Evolutionary conservation across 1,284 basidiomycete species (phyloP).

Genomic region (Phellopilus nigrolimitatus): DNA sequence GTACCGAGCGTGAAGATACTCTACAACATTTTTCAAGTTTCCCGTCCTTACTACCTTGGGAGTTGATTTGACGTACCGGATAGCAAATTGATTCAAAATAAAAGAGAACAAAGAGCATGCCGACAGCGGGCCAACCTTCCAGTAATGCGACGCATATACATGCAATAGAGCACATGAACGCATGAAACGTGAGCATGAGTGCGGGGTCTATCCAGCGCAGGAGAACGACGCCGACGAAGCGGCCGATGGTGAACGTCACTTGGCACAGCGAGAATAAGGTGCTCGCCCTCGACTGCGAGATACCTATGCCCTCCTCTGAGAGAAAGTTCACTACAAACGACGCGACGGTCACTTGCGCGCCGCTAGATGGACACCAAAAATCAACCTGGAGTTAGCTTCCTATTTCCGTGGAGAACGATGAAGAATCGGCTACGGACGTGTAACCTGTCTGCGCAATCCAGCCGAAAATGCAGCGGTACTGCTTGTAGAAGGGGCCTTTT

Average conservation of each 20-base stretch:
- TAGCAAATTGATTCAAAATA: conserved; percentile 77
- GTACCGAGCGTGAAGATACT: conserved; percentile 72
- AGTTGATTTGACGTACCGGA: conserved; percentile 38
- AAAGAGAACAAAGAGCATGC: conserved; percentile 64
- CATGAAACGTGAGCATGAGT: conserved; percentile 54
- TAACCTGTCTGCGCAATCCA: conserved; percentile 70
- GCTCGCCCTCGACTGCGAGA: conserved; percentile 48
- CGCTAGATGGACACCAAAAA: conserved; percentile 34
- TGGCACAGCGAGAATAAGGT: conserved; percentile 70
- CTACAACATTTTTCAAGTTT: conserved; percentile 26
- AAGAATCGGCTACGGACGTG: conserved; percentile 37
- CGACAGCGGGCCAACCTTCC: conserved; percentile 52
- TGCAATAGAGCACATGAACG: conserved; percentile 48
- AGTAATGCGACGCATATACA: conserved; percentile 49
- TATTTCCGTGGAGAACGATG: not conserved
- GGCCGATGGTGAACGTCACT: conserved; percentile 66
- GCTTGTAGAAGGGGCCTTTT: conserved; percentile 61
- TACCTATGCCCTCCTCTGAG: conserved; percentile 56
- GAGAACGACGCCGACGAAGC: conserved; percentile 62
- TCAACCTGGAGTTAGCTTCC: too few species aligned
- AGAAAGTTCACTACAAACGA: conserved; percentile 71
- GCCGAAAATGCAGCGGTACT: conserved; percentile 68
- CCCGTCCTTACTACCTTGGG: conserved; percentile 18
- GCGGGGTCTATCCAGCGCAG: conserved; percentile 64
- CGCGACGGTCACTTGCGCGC: conserved; percentile 71